phyloP scores from a whole-genome alignment of 306 rosid species.

The Mimosa bimucronata region DNA sequence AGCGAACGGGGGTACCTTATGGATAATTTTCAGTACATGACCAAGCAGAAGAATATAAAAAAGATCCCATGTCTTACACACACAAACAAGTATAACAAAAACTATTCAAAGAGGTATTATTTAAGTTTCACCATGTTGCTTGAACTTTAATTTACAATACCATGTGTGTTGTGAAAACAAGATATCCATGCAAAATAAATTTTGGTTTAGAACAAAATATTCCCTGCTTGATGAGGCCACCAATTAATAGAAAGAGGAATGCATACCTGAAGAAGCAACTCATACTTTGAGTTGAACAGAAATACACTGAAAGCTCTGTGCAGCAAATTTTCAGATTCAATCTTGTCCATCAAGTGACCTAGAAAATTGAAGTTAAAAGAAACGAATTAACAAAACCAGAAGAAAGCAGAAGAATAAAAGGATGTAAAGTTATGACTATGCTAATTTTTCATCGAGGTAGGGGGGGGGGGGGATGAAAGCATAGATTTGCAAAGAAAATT shows the following conservation, averaged over 20 bases:
- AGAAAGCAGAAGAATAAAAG: not conserved
- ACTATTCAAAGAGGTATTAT: conserved; percentile 21
- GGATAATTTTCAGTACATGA: conserved; percentile 12
- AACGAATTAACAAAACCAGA: conserved; percentile 15
- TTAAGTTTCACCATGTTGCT: conserved; percentile 28
- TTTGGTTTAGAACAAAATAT: conserved; percentile 16
- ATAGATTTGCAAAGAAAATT: no score
- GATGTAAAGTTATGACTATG: conserved; percentile 3
- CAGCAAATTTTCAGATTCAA: conserved; percentile 81
- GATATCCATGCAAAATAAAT: not conserved
- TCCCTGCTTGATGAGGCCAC: conserved; percentile 9
- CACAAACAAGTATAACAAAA: not conserved
- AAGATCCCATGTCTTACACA: conserved; percentile 8
- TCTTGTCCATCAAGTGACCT: conserved; percentile 99
- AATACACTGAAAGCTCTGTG: conserved; percentile 98
- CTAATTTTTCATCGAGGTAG: conserved; percentile 9
- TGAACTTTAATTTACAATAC: conserved; percentile 15
- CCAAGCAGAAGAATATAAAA: not conserved
- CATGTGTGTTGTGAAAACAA: conserved; percentile 3
- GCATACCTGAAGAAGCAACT: conserved; percentile 94
- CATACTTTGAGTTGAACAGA: conserved; percentile 86
- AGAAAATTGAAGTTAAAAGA: conserved; percentile 35
- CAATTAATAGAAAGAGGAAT: not conserved
- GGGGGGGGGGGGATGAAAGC: no score
- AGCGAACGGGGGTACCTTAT: conserved; percentile 20